phyloP scores from a whole-genome alignment of 179 eudicot species.

The Sideroxylon spinosum region DNA sequence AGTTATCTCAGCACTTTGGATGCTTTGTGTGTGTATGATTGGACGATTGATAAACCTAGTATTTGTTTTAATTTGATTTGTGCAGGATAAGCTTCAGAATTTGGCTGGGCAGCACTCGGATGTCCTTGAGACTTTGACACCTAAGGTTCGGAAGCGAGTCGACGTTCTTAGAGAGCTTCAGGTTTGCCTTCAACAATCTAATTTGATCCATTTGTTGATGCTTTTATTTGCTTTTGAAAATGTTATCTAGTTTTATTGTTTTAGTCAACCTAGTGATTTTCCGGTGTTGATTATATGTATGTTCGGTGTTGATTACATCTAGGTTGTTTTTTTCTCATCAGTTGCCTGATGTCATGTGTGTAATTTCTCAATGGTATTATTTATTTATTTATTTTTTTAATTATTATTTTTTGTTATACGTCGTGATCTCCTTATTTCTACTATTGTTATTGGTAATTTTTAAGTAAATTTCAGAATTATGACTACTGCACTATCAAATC shows the following conservation, averaged over 20 bases:
- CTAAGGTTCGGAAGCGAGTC: conserved; percentile 68
- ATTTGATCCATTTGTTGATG: not conserved
- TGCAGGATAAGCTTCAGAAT: conserved; percentile 69
- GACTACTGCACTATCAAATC: too few species aligned
- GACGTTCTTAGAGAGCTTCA: conserved; percentile 63
- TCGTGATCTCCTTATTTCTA: too few species aligned
- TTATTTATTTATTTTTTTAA: too few species aligned
- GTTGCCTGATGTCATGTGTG: not conserved
- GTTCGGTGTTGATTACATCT: not conserved
- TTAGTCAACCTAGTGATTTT: not conserved
- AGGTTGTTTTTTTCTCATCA: too few species aligned
- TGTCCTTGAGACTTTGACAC: conserved; percentile 58
- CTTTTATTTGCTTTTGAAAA: not conserved
- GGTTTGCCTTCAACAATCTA: conserved; percentile 29
- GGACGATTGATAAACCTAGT: too few species aligned
- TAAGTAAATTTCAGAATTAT: too few species aligned
- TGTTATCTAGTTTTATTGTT: not conserved
- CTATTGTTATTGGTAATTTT: too few species aligned
- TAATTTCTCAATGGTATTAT: not conserved
- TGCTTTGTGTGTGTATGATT: too few species aligned
- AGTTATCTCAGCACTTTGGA: too few species aligned
- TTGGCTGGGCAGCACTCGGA: conserved; percentile 66
- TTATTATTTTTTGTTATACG: too few species aligned
- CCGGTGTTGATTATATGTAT: not conserved
- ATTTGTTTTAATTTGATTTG: not conserved